phyloP scores from a whole-genome alignment of 768 basidiomycete genomes.

The Dioszegia crocea region DNA sequence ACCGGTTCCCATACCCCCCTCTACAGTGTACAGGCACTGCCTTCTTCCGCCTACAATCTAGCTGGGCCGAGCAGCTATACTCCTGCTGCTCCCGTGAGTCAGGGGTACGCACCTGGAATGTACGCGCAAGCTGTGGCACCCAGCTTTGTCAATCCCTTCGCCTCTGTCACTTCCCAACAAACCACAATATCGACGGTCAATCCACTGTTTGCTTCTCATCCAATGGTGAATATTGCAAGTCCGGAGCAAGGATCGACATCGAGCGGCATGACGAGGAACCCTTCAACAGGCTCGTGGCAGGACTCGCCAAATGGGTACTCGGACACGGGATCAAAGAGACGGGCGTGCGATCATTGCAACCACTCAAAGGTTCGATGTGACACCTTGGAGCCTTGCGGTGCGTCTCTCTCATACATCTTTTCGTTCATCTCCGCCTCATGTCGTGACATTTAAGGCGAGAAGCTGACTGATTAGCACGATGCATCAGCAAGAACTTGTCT shows the following conservation, averaged over 20 bases:
- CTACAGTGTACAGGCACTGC: not conserved
- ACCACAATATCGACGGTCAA: not conserved
- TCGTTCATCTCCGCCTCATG: too few relatives aligned
- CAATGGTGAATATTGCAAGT: conserved; percentile 18
- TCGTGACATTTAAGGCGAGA: not conserved
- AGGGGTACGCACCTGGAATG: too few relatives aligned
- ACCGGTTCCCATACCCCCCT: not conserved
- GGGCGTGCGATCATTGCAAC: conserved; percentile 49
- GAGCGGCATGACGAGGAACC: conserved; percentile 7
- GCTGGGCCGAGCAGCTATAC: not conserved
- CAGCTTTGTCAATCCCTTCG: not conserved
- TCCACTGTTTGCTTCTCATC: not conserved
- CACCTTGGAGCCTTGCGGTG: conserved; percentile 44
- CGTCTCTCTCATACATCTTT: conserved; percentile 12
- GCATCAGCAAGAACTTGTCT: conserved; percentile 26
- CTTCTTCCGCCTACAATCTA: not conserved
- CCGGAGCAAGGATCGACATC: conserved; percentile 24
- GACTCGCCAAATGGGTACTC: conserved; percentile 11
- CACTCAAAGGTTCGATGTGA: conserved; percentile 48
- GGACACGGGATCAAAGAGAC: conserved; percentile 40
- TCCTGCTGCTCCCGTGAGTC: too few relatives aligned
- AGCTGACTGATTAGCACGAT: conserved; percentile 24
- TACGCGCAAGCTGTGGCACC: too few relatives aligned
- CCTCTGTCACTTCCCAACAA: not conserved
- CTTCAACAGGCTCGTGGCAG: not conserved